A percentile compares a stretch with the other conserved stretches of the same genome.
Evolutionary conservation across 2,329 filamentous ascomycete genomes (phyloP).

Genomic region (Tolypocladium paradoxum): DNA sequence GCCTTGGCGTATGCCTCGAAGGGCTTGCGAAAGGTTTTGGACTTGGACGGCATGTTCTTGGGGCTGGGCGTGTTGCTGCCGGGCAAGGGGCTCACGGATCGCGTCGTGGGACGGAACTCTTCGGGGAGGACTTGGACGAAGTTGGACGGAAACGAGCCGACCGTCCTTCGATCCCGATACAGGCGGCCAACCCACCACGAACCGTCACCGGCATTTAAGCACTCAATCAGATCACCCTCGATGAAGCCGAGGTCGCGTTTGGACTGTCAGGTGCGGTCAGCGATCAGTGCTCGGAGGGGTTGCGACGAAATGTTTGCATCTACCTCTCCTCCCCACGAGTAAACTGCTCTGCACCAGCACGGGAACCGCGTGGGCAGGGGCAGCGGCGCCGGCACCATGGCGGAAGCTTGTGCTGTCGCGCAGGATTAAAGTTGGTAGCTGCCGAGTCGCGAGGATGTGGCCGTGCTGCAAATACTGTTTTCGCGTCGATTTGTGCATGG

Average conservation of each 20-base stretch:
- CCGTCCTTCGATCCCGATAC: slow-evolving; percentile 77
- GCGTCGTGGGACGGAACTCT: slow-evolving; percentile 65
- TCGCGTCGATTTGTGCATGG: neutral
- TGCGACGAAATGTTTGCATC: slow-evolving; percentile 1
- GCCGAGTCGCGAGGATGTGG: neutral
- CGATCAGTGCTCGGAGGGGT: neutral
- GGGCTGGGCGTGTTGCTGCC: slow-evolving; percentile 43
- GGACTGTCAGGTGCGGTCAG: slow-evolving; percentile 39
- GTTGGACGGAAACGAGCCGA: slow-evolving; percentile 92
- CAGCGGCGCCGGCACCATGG: slow-evolving; percentile 44
- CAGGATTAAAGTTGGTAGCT: neutral
- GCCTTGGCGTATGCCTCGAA: slow-evolving; percentile 58
- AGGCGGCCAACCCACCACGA: slow-evolving; percentile 97
- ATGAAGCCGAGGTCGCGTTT: slow-evolving; percentile 94
- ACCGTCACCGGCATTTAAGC: slow-evolving; percentile 91
- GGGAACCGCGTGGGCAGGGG: slow-evolving; percentile 69
- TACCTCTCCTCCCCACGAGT: slow-evolving; percentile 87
- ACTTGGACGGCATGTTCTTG: slow-evolving; percentile 45
- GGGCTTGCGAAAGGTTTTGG: slow-evolving; percentile 53
- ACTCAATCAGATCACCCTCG: slow-evolving; percentile 96
- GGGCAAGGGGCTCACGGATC: slow-evolving; percentile 51
- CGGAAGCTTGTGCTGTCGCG: slow-evolving; percentile 8
- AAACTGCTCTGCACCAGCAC: slow-evolving; percentile 84
- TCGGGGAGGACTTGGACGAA: slow-evolving; percentile 87
- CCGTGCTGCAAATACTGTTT: neutral